A percentile compares a stretch with the other conserved stretches of the same genome.
phyloP scores from a whole-genome alignment of 257 asterid genomes.

The Lavandula angustifolia region DNA sequence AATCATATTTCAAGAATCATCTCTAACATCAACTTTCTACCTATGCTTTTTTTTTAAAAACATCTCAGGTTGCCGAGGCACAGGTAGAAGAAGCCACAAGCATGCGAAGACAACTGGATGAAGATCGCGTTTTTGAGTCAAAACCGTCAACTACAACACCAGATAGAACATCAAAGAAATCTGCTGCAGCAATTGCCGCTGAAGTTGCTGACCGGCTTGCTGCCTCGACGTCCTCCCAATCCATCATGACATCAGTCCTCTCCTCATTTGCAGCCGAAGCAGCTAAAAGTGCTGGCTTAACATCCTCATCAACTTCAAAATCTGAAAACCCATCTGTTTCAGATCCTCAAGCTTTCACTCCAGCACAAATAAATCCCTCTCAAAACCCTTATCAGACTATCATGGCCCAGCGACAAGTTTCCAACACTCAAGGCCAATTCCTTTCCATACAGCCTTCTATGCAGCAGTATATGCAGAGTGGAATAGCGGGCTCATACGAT shows the following conservation, averaged over 20 bases:
- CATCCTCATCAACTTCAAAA: constrained; percentile 42
- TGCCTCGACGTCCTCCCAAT: constrained; percentile 87
- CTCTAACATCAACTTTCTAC: constrained; percentile 5
- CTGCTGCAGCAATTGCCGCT: constrained; percentile 84
- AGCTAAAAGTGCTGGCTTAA: constrained; percentile 67
- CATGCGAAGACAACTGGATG: constrained; percentile 55
- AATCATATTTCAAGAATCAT: constrained; percentile 12
- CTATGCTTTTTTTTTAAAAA: constrained; percentile 7
- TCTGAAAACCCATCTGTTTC: constrained; percentile 41
- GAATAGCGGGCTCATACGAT: constrained; percentile 50
- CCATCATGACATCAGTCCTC: constrained; percentile 83
- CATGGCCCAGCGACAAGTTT: constrained; percentile 41
- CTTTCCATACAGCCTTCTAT: constrained; percentile 50
- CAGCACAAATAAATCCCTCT: constrained; percentile 39
- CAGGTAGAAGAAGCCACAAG: constrained; percentile 66
- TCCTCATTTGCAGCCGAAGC: constrained; percentile 91
- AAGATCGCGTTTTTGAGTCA: constrained; percentile 49
- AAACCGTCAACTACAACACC: constrained; percentile 40
- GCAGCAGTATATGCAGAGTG: constrained; percentile 77
- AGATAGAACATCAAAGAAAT: constrained; percentile 50
- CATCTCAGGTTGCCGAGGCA: constrained; percentile 76
- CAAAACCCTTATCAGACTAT: constrained; percentile 51
- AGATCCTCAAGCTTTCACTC: constrained; percentile 47
- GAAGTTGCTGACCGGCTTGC: constrained; percentile 85
- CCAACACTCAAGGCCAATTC: constrained; percentile 55